Conservation (phyloP, 2,329 filamentous ascomycete genomes). For the Trichoderma harzianum region DNA sequence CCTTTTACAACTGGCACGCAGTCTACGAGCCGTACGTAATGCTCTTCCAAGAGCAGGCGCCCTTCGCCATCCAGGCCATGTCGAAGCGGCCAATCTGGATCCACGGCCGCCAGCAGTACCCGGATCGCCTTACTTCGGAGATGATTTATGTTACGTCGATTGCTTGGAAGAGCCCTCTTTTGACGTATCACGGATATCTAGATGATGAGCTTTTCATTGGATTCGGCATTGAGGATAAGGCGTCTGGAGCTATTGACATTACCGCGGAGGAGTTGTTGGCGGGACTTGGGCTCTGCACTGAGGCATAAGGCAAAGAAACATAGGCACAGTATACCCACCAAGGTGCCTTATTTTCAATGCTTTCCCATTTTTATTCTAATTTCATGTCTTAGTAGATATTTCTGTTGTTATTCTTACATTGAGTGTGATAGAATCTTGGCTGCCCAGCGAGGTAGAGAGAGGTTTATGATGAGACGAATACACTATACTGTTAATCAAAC, state of each 20-base stretch:
- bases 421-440: not conserved
- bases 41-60: slow-evolving; percentile 45
- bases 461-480: slow-evolving; percentile 3
- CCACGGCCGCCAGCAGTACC: slow-evolving; percentile 41
- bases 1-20: slow-evolving; percentile 44
- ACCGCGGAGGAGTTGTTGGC: slow-evolving; percentile 46
- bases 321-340: not conserved
- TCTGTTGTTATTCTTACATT: not conserved
- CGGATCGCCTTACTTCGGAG: slow-evolving; percentile 39
- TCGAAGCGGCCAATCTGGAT: slow-evolving; percentile 54
- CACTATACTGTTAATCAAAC: not conserved
- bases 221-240: slow-evolving; percentile 55
- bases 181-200: slow-evolving; percentile 53
- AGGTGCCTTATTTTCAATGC: not conserved
- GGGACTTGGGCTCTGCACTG: slow-evolving; percentile 30
- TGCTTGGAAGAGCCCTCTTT: slow-evolving; percentile 48
- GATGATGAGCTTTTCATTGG: slow-evolving; percentile 54
- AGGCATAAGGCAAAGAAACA: not conserved
- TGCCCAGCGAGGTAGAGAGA: not conserved
- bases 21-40: slow-evolving; percentile 56
- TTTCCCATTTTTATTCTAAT: not conserved
- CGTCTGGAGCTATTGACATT: slow-evolving; percentile 49
- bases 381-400: not conserved
- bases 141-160: slow-evolving; percentile 59
- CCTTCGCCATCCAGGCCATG: slow-evolving; percentile 50